Conservation (phyloP, 257 asterid species). For the Gardenia jasminoides region DNA sequence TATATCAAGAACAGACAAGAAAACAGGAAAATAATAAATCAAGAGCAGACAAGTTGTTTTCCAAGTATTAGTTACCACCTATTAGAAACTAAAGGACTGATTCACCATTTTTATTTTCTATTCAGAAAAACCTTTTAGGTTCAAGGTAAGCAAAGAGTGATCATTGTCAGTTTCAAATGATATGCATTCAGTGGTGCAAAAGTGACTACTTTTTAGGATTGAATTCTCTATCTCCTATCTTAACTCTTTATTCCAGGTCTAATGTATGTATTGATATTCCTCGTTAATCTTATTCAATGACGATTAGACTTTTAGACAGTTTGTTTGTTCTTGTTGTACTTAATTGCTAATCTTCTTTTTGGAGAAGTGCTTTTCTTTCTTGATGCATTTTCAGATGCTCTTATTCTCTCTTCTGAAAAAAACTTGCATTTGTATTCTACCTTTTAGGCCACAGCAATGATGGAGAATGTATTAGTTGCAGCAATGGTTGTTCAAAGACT, state of each 20-base stretch:
- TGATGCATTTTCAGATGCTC: neutral
- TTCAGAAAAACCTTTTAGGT: no score
- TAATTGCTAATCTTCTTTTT: neutral
- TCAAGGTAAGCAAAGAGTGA: no score
- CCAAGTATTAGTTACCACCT: neutral
- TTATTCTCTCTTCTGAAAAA: neutral
- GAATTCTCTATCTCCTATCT: no score
- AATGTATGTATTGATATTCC: no score
- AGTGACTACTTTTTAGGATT: no score
- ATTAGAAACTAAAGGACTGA: neutral
- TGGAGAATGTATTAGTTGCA: constrained; percentile 71
- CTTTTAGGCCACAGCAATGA: constrained; percentile 66
- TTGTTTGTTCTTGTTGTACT: no score
- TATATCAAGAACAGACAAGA: neutral
- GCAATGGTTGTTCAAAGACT: constrained; percentile 89
- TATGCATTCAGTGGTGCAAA: no score
- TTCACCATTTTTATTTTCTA: neutral
- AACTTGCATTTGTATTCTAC: neutral
- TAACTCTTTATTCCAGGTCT: no score
- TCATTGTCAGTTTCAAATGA: no score
- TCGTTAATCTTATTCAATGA: no score
- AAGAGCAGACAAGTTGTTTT: neutral
- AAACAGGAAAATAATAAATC: neutral
- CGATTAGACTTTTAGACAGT: no score
- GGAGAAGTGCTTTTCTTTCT: neutral